Base-by-base conservation (phyloP, 1,284 basidiomycete species). In the Puccinia novopanici region DNA sequence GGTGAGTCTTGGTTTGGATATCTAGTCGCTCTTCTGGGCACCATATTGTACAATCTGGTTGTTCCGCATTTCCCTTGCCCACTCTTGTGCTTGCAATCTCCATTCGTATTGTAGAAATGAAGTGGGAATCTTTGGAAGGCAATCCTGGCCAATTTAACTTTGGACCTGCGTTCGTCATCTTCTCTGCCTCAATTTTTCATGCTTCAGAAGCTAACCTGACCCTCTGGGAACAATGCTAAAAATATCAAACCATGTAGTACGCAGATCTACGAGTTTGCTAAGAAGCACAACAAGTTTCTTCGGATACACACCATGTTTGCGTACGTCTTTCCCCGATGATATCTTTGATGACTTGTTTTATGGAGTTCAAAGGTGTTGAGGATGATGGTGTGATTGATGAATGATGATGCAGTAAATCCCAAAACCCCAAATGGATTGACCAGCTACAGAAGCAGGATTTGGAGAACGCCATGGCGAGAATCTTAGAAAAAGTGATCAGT, bases 231-330 rank as follows among this genome's bases (percentile, higher is more conserved):
- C 45, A 45, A 54, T 72, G 30, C n/a, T n/a, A n/a, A n/a, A n/a
- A n/a, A n/a, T n/a, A n/a, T n/a, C n/a, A n/a, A n/a, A n/a, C n/a
- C n/a, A n/a, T n/a, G n/a, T n/a, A n/a, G n/a, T n/a, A n/a, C n/a
- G n/a, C n/a, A 72, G 12, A 57, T 72, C n/a, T 10, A 19, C 13
- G 34, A 54, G n/a, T 71, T 52, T 22, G 68, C 68, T 1, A 50
- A 71, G 34, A 4, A 71, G 3, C 27, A 71, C 30, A 52, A 52
- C 10, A 65, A 65, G 42, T n/a, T 10, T 9, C 34, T 65, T 40
- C 61, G 37, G 3, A 65, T 65, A 40, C 61, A 65, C 40, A 65
- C 61, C n/a, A 37, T 65, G 37, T 65, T 65, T 65, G 61, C 61
- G 61, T 65, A 42, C 15, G 61, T 42, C 15, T 42, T 45, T 22